phyloP scores from a whole-genome alignment of 1,284 basidiomycete genomes.

The Boletellus sp. region DNA sequence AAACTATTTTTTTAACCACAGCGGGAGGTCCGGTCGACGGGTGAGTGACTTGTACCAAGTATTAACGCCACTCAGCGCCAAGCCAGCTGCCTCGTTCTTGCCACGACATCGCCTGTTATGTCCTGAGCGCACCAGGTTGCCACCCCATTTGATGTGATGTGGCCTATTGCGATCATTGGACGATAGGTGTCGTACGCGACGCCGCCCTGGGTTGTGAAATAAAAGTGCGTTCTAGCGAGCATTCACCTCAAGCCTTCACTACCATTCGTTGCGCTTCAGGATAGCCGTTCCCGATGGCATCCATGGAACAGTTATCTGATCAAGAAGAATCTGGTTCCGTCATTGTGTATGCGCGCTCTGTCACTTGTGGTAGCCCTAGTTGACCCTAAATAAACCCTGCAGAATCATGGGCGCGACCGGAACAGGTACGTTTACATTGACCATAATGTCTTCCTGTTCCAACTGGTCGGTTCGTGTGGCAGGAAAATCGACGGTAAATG shows the following conservation, averaged over 20 bases:
- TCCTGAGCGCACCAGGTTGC: no score
- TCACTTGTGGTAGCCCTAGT: background rate
- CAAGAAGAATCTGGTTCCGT: background rate
- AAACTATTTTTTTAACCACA: no score
- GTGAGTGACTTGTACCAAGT: no score
- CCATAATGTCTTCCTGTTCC: no score
- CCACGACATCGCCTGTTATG: no score
- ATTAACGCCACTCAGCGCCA: no score
- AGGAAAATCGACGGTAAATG: slow-evolving; percentile 9
- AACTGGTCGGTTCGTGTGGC: background rate
- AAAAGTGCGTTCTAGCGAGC: background rate
- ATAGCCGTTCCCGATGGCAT: background rate
- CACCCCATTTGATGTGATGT: no score
- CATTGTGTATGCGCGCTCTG: background rate
- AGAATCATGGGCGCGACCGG: slow-evolving; percentile 11
- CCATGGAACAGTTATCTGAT: background rate
- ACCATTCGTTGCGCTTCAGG: background rate
- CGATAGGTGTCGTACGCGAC: background rate
- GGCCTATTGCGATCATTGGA: background rate
- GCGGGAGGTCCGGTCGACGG: no score
- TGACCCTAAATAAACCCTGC: background rate
- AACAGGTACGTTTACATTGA: slow-evolving; percentile 4
- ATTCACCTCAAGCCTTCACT: background rate
- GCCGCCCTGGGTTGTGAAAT: background rate
- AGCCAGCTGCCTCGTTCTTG: no score